phyloP scores from a whole-genome alignment of 1,284 basidiomycete genomes.

The Singerocomus inundabilis region DNA sequence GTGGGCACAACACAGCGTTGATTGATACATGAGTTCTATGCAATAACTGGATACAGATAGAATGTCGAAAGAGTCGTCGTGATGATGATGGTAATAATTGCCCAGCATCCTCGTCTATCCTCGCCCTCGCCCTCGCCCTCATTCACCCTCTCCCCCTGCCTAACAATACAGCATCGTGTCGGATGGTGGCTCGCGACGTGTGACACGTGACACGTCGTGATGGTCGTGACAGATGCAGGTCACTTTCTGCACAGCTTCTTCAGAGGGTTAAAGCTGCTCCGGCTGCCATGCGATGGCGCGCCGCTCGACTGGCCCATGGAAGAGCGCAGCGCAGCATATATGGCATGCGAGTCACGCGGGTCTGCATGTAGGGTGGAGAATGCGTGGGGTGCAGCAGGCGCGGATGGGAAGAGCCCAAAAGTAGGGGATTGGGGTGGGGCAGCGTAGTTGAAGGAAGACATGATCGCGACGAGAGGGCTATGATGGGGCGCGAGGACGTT shows the following conservation, averaged over 20 bases:
- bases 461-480: conserved; percentile 22
- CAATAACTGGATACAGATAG: conserved; percentile 22
- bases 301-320: conserved; percentile 28
- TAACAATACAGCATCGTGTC: too few relatives aligned
- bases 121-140: too few relatives aligned
- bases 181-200: background rate
- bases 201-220: background rate
- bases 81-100: background rate
- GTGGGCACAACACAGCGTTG: conserved; percentile 1
- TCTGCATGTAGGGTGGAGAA: conserved; percentile 63
- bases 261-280: conserved; percentile 24
- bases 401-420: conserved; percentile 62
- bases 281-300: conserved; percentile 21
- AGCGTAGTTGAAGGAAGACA: conserved; percentile 44
- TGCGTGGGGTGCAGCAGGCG: conserved; percentile 57
- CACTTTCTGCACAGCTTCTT: conserved; percentile 34
- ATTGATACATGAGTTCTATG: conserved; percentile 25
- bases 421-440: conserved; percentile 48
- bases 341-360: conserved; percentile 62
- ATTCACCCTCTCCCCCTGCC: too few relatives aligned
- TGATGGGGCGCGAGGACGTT: background rate
- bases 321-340: conserved; percentile 58
- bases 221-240: background rate
- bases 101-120: background rate
- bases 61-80: conserved; percentile 23